Conservation (phyloP, 495 filamentous ascomycete genomes). For the Cercophora samala region DNA sequence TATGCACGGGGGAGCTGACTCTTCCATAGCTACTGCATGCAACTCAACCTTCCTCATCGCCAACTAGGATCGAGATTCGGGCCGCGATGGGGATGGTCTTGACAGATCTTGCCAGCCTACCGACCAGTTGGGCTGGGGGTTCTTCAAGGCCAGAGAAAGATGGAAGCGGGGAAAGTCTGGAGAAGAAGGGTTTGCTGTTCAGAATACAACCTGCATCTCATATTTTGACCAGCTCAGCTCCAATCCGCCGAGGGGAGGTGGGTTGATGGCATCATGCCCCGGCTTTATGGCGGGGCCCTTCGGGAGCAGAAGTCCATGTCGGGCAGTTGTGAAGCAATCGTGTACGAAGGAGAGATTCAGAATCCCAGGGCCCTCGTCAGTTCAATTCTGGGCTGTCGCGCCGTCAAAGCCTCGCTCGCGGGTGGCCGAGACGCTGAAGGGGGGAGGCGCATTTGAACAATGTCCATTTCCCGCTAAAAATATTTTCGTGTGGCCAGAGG, state of each 20-base stretch:
- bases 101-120: background rate
- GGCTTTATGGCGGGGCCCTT: background rate
- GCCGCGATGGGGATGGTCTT: background rate
- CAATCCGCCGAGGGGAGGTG: background rate
- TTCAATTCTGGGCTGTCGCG: constrained; percentile 8
- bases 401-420: constrained; percentile 12
- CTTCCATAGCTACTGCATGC: background rate
- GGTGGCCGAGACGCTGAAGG: constrained; percentile 14
- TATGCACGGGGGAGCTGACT: background rate
- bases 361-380: background rate
- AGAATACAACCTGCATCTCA: background rate
- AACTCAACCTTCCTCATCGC: background rate
- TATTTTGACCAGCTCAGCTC: background rate
- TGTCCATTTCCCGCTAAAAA: constrained; percentile 19
- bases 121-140: background rate
- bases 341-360: background rate
- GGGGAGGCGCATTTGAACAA: constrained; percentile 21
- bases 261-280: background rate
- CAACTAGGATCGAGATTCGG: constrained; percentile 4
- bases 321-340: background rate
- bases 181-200: background rate
- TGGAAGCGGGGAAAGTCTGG: background rate
- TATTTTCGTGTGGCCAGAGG: constrained; percentile 15
- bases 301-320: background rate
- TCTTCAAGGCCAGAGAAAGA: background rate